phyloP scores from a whole-genome alignment of 2,329 filamentous ascomycete species.

The Coleophoma cylindrospora region DNA sequence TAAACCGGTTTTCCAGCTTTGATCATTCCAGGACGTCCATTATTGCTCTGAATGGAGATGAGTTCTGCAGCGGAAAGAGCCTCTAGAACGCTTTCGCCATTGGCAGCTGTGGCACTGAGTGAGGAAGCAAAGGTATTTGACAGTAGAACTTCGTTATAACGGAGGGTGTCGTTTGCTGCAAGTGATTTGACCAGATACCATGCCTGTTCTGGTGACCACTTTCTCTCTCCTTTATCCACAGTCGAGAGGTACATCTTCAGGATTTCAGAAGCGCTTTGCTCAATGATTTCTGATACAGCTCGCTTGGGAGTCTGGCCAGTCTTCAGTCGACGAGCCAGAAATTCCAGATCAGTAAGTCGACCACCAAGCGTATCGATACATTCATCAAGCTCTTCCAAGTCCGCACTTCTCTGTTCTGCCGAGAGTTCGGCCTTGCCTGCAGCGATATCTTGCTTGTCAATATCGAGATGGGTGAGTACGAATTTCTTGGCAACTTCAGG shows the following conservation, averaged over 20 bases:
- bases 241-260: slow-evolving; percentile 86
- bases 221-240: slow-evolving; percentile 39
- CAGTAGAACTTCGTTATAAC: slow-evolving; percentile 83
- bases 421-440: slow-evolving; percentile 21
- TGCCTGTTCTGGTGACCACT: slow-evolving; percentile 81
- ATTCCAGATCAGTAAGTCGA: slow-evolving; percentile 91
- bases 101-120: slow-evolving; percentile 38
- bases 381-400: slow-evolving; percentile 69
- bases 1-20: slow-evolving; percentile 83
- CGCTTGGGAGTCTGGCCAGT: slow-evolving; percentile 76
- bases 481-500: slow-evolving; percentile 85
- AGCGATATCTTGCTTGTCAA: slow-evolving; percentile 28
- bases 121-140: slow-evolving; percentile 67
- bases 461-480: slow-evolving; percentile 74
- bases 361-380: slow-evolving; percentile 83
- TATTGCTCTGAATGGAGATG: slow-evolving; percentile 66
- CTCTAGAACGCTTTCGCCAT: slow-evolving; percentile 72
- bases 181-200: slow-evolving; percentile 84
- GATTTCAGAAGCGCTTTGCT: slow-evolving; percentile 84
- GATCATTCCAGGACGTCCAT: slow-evolving; percentile 74
- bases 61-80: slow-evolving; percentile 81
- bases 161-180: slow-evolving; percentile 59
- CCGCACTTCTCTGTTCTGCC: slow-evolving; percentile 25
- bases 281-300: slow-evolving; percentile 83
- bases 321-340: slow-evolving; percentile 84